A percentile compares a stretch with the other conserved stretches of the same genome.
These are phyloP conservation scores for Schizosaccharomyces cryophilus DNA, from an alignment of 805 yeast species.

Conservation along the genomic window DNA sequence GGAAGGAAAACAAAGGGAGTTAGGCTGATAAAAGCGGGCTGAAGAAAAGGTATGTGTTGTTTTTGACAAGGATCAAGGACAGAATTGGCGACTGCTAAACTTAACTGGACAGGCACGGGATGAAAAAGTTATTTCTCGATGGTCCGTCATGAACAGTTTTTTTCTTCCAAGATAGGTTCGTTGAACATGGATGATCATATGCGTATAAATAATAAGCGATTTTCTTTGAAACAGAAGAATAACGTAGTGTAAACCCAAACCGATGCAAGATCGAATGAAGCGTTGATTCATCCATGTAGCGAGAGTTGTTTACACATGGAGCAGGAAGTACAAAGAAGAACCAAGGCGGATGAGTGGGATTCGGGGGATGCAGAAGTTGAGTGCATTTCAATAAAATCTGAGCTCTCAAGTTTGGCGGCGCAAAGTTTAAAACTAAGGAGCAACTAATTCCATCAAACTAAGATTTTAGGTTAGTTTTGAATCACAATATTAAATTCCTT, in stretches of 20 bases:
- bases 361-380: constrained; percentile 23
- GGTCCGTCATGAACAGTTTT: not conserved
- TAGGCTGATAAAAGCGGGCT: no score
- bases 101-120: not conserved
- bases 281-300: constrained; percentile 34
- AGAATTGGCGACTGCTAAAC: no score
- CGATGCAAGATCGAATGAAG: constrained; percentile 24
- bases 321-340: constrained; percentile 67
- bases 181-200: constrained; percentile 9
- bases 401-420: constrained; percentile 46
- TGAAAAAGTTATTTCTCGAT: not conserved
- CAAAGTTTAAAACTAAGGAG: constrained; percentile 72
- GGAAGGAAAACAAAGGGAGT: no score
- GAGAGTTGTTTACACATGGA: constrained; percentile 64
- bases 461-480: constrained; percentile 7
- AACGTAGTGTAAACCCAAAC: constrained; percentile 26
- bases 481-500: not conserved
- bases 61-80: no score
- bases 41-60: no score
- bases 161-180: not conserved
- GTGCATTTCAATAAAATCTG: constrained; percentile 44
- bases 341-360: constrained; percentile 13
- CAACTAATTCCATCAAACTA: constrained; percentile 47
- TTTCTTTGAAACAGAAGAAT: not conserved
- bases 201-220: not conserved